Evolutionary conservation across 305 asterid genomes (phyloP).

Genomic region (Fraxinus dipetala): DNA sequence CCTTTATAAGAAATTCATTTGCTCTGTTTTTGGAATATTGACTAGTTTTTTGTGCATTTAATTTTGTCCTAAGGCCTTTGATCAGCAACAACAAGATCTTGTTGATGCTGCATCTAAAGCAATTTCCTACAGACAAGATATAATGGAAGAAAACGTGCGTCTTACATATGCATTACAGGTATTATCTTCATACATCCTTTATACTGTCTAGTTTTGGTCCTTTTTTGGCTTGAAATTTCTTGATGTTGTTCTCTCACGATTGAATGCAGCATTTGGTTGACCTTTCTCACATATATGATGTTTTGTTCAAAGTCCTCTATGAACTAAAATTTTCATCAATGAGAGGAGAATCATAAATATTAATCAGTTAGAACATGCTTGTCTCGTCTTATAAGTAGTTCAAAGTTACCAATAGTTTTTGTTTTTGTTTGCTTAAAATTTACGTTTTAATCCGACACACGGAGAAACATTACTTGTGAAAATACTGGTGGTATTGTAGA

Average conservation of each 20-base stretch:
- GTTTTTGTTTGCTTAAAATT: not conserved
- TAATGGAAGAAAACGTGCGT: slow-evolving; percentile 97
- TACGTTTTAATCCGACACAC: not conserved
- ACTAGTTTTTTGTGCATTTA: slow-evolving; percentile 21
- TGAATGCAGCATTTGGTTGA: slow-evolving; percentile 12
- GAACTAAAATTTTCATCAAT: slow-evolving; percentile 11
- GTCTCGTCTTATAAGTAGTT: not conserved
- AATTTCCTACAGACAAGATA: slow-evolving; percentile 89
- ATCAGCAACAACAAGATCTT: slow-evolving; percentile 98
- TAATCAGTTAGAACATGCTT: not conserved
- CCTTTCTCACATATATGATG: not conserved
- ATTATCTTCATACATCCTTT: slow-evolving; percentile 5
- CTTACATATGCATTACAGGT: slow-evolving; percentile 97
- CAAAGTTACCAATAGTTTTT: not conserved
- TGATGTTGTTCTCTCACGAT: not conserved
- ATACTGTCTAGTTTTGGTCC: slow-evolving; percentile 14
- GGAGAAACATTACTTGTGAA: not conserved
- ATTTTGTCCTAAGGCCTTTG: slow-evolving; percentile 68
- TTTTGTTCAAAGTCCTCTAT: not conserved
- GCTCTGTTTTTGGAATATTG: slow-evolving; percentile 23
- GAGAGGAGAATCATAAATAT: slow-evolving; percentile 13
- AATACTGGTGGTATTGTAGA: not conserved
- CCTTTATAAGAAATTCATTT: slow-evolving; percentile 13
- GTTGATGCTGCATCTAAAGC: slow-evolving; percentile 99
- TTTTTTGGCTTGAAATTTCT: slow-evolving; percentile 15